These are phyloP conservation scores for Daldinia bambusicola DNA, from an alignment of 495 filamentous ascomycete genomes.

Conservation along the genomic window DNA sequence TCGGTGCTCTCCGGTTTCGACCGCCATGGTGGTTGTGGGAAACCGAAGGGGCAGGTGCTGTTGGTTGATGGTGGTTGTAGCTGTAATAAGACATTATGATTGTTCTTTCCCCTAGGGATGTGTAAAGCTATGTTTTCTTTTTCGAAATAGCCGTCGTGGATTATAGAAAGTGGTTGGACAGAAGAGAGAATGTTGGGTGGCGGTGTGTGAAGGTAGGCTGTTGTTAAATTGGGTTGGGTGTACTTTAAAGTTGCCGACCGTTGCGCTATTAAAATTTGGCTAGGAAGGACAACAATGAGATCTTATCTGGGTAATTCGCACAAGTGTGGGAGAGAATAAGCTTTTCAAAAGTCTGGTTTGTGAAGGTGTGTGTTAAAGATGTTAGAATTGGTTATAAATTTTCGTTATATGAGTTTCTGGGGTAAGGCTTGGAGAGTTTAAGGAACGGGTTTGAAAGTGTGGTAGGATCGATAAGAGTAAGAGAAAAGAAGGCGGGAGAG, in stretches of 20 bases:
- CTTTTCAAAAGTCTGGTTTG: slow-evolving; percentile 21
- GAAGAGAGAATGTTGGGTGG: slow-evolving; percentile 45
- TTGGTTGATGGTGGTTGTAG: slow-evolving; percentile 75
- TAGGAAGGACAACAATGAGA: slow-evolving; percentile 35
- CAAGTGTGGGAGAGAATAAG: slow-evolving; percentile 12
- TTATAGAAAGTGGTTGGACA: slow-evolving; percentile 40
- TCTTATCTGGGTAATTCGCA: slow-evolving; percentile 22
- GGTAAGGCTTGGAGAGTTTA: slow-evolving; percentile 48
- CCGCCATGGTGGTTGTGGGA: slow-evolving; percentile 83
- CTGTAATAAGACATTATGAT: slow-evolving; percentile 80
- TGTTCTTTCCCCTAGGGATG: slow-evolving; percentile 30
- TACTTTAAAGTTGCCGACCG: slow-evolving; percentile 33
- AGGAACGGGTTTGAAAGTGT: slow-evolving; percentile 52
- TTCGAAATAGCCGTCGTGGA: slow-evolving; percentile 28
- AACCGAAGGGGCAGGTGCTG: slow-evolving; percentile 62
- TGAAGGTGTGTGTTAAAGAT: background rate
- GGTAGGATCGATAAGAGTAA: slow-evolving; percentile 52
- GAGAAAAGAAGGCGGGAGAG: slow-evolving; percentile 45
- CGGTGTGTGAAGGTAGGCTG: slow-evolving; percentile 30
- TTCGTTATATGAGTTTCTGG: slow-evolving; percentile 30
- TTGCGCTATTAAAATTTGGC: slow-evolving; percentile 47
- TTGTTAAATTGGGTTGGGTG: slow-evolving; percentile 36
- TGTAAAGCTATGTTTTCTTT: slow-evolving; percentile 27
- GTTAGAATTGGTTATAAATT: slow-evolving; percentile 38
- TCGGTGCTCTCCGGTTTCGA: slow-evolving; percentile 86